These are phyloP conservation scores for Phanerodontia chrysosporium DNA, from an alignment of 768 basidiomycete species.

Conservation along the genomic window DNA sequence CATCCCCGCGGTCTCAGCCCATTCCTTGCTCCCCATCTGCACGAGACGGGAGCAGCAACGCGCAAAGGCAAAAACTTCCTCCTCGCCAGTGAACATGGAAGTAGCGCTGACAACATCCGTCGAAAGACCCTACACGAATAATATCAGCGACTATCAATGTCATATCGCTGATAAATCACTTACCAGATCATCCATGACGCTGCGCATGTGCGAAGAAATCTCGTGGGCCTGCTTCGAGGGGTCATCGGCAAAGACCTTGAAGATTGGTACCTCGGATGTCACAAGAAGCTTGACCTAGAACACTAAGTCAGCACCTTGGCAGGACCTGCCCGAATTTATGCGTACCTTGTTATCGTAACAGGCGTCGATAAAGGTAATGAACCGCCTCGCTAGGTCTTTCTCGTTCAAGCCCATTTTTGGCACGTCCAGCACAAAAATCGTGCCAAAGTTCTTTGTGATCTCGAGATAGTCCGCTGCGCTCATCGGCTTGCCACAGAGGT, in stretches of 20 bases:
- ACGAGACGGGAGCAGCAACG: conserved; percentile 85
- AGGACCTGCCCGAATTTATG: conserved; percentile 57
- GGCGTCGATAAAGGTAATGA: conserved; percentile 97
- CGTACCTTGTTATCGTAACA: conserved; percentile 96
- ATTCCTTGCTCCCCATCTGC: conserved; percentile 89
- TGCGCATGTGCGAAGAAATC: conserved; percentile 83
- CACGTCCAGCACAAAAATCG: conserved; percentile 83
- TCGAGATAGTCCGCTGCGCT: conserved; percentile 96
- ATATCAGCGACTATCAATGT: conserved; percentile 6
- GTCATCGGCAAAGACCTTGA: conserved; percentile 84
- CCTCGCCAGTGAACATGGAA: conserved; percentile 93
- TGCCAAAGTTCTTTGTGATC: conserved; percentile 82
- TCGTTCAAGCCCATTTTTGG: conserved; percentile 82
- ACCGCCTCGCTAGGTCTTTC: conserved; percentile 90
- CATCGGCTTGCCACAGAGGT: conserved; percentile 84
- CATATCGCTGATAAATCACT: conserved; percentile 20
- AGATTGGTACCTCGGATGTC: conserved; percentile 89
- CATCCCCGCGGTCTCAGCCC: conserved; percentile 50
- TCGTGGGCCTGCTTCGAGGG: conserved; percentile 31
- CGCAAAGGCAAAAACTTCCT: conserved; percentile 96
- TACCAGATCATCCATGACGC: conserved; percentile 95
- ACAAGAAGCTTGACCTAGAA: conserved; percentile 82
- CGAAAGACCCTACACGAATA: conserved; percentile 60
- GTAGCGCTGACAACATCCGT: conserved; percentile 73
- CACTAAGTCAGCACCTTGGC: conserved; percentile 54